phyloP scores from a whole-genome alignment of 495 filamentous ascomycete genomes.

The Talaromyces stipitatus region DNA sequence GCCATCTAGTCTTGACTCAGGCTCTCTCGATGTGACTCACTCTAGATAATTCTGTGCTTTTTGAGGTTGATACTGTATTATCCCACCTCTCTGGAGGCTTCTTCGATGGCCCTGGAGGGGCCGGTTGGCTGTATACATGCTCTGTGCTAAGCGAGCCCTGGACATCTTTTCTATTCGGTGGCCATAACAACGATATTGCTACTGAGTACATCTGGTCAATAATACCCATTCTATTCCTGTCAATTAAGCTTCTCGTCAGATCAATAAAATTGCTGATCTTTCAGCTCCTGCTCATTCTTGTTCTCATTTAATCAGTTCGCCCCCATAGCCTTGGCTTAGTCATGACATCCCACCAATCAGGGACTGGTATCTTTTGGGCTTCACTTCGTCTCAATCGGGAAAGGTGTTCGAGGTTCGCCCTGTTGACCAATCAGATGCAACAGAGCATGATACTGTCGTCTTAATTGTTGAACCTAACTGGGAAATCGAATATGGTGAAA shows the following conservation, averaged over 20 bases:
- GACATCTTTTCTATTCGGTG: not conserved
- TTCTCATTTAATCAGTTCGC: not conserved
- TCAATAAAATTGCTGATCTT: not conserved
- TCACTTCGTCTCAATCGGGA: not conserved
- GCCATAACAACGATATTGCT: too few relatives aligned
- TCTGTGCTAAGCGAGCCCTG: too few relatives aligned
- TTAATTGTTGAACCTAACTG: not conserved
- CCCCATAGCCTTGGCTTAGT: not conserved
- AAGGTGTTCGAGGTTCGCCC: not conserved
- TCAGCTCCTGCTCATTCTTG: not conserved
- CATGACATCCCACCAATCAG: not conserved
- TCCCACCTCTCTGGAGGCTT: too few relatives aligned
- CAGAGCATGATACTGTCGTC: not conserved
- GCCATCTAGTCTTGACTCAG: not conserved
- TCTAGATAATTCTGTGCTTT: not conserved
- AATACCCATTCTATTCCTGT: not conserved
- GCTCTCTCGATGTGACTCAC: not conserved
- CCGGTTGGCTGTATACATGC: too few relatives aligned
- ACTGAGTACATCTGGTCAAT: not conserved
- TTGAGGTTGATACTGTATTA: too few relatives aligned
- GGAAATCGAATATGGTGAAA: not conserved
- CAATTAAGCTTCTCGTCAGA: not conserved
- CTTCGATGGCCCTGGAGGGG: too few relatives aligned
- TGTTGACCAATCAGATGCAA: not conserved
- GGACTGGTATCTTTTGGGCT: not conserved